A percentile compares a stretch with the other conserved stretches of the same genome.
These are phyloP conservation scores for Naganishia onofrii DNA, from an alignment of 768 basidiomycete species.

Conservation along the genomic window DNA sequence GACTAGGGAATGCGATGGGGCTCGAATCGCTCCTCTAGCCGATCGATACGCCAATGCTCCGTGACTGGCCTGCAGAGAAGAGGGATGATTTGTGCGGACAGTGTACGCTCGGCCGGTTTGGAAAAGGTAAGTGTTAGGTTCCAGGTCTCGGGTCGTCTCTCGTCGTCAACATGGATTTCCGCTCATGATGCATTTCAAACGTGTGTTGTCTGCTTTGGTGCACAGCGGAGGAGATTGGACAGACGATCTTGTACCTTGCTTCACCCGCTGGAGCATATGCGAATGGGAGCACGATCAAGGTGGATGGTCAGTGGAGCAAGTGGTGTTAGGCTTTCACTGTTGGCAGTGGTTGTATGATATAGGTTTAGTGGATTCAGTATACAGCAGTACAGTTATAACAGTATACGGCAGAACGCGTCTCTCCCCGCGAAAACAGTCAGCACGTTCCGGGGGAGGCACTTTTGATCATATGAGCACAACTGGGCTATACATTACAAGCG, in stretches of 20 bases:
- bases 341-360: neutral
- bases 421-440: no score
- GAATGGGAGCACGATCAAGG: constrained; percentile 24
- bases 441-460: no score
- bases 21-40: neutral
- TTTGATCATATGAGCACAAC: no score
- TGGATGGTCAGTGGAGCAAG: constrained; percentile 26
- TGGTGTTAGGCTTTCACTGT: constrained; percentile 5
- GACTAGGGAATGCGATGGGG: no score
- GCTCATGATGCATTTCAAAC: neutral
- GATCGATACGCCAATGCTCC: constrained; percentile 24
- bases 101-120: constrained; percentile 15
- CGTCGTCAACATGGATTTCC: no score
- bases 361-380: neutral
- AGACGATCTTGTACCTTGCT: constrained; percentile 24
- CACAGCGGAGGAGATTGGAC: constrained; percentile 25
- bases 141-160: no score
- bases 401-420: no score
- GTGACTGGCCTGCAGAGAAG: constrained; percentile 27
- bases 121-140: constrained; percentile 1
- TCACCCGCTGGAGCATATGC: constrained; percentile 9
- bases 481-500: no score
- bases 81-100: neutral
- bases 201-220: neutral
- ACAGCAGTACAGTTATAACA: no score